Conservation (phyloP, 352 stramenopile species). For the Phytopythium ostracodes region DNA sequence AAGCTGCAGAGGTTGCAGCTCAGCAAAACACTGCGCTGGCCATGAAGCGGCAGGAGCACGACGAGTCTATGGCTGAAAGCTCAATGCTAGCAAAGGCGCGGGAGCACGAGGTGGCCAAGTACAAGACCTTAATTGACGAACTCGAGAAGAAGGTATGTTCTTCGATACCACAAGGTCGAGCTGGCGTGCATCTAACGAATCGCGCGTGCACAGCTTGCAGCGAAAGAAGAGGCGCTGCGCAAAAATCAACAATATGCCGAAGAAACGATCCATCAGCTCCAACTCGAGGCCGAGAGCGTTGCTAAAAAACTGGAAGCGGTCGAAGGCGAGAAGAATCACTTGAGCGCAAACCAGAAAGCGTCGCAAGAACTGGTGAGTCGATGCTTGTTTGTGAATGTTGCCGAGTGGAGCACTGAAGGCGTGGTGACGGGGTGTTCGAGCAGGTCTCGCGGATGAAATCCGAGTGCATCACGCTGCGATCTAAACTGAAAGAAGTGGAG, state of each 20-base stretch:
- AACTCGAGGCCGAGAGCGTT: constrained; percentile 43
- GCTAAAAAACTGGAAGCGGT: constrained; percentile 40
- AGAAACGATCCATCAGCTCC: constrained; percentile 42
- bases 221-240: constrained; percentile 42
- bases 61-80: constrained; percentile 16
- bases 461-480: constrained; percentile 55
- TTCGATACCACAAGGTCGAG: not conserved
- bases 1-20: constrained; percentile 39
- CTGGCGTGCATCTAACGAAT: not conserved
- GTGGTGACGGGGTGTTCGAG: not conserved
- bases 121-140: constrained; percentile 24
- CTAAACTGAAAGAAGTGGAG: constrained; percentile 76
- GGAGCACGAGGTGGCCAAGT: constrained; percentile 51
- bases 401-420: not conserved
- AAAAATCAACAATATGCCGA: constrained; percentile 34
- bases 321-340: constrained; percentile 52
- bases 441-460: constrained; percentile 65
- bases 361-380: constrained; percentile 54
- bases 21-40: constrained; percentile 21
- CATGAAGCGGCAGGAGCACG: constrained; percentile 15
- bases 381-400: not conserved
- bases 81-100: constrained; percentile 29
- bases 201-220: constrained; percentile 22
- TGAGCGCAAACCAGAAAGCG: constrained; percentile 38
- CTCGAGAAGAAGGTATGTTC: constrained; percentile 44